phyloP scores from a whole-genome alignment of 148 eudicot species.

The Rhododendron griersonianum region DNA sequence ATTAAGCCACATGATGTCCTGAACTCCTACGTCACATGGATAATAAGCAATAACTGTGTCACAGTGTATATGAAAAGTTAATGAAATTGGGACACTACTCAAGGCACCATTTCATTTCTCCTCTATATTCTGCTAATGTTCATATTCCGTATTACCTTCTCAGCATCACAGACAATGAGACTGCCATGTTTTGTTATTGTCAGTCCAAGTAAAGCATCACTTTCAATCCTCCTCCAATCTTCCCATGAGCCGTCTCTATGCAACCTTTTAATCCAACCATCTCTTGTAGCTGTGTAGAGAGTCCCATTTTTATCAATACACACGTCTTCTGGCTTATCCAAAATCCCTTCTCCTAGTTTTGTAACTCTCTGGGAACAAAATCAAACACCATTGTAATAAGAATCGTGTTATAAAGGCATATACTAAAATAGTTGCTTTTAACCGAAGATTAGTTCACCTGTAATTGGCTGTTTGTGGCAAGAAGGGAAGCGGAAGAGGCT shows the following conservation, averaged over 20 bases:
- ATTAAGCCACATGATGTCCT: neutral
- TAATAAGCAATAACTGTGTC: neutral
- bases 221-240: constrained; percentile 47
- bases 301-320: constrained; percentile 55
- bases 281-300: constrained; percentile 74
- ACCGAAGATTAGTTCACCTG: constrained; percentile 30
- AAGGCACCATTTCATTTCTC: neutral
- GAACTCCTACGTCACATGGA: neutral
- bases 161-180: constrained; percentile 53
- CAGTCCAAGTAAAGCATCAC: constrained; percentile 51
- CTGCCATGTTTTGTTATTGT: constrained; percentile 37
- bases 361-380: constrained; percentile 31
- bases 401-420: neutral
- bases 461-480: constrained; percentile 40
- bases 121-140: neutral
- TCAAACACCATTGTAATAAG: neutral
- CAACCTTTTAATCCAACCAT: constrained; percentile 79
- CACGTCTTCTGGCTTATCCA: constrained; percentile 64
- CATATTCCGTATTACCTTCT: constrained; percentile 25
- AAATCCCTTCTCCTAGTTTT: constrained; percentile 69
- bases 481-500: constrained; percentile 16
- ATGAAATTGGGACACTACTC: neutral
- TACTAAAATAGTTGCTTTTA: neutral
- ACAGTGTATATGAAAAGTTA: neutral
- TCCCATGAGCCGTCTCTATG: constrained; percentile 57